Evolutionary conservation across 495 filamentous ascomycete species (phyloP), one percentile per base, ranked within the genome.

Genomic region (Xanthoparmelia taractica): DNA sequence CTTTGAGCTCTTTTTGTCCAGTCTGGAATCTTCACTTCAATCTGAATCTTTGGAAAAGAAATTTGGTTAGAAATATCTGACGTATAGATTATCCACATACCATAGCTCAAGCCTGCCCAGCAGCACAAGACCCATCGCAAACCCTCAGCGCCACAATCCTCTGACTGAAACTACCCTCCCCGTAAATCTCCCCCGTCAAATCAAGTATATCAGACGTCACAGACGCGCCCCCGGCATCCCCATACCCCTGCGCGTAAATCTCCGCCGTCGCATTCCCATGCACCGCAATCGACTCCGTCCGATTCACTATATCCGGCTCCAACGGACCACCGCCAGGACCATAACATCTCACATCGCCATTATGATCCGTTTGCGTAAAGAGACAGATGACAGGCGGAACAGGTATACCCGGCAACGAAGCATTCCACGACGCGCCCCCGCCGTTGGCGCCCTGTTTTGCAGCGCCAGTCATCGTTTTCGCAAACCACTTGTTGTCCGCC

Each of bases 351-450:
- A 63, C 45, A 8, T 64, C 57, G 57, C 62, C 62, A 18, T 47
- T 18, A 43, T 43, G 41, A 5, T 59, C 37, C 18, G 62, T 27
- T 33, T 50, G 10, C 31, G 62, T 62, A 23, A 43, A 64, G 25
- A 64, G 33, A 29, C 62, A 64, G 2, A 56, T 38, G 13, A 50
- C 62, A 8, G 62, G 62, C 25, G 62, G 62, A 8, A 13, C n/a
- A 12, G 43, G 29, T 23, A 50, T 18, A 8, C 31, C 38, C 6
- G 55, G 41, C 25, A 38, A 17, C 29, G 11, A 61, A 2, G 59
- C 20, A 27, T 50, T 38, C 20, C 38, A 38, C 17, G 15, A 11
- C n/a, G 40, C 17, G 41, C 41, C 41, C 1, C 17, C 41, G 18
- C 41, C 41, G 41, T 43, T 43, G 41, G 17, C 17, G 15, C 41